Evolutionary conservation across 495 filamentous ascomycete genomes (phyloP), one percentile per base, ranked within the genome.

Genomic region (Aspergillus hancockii): DNA sequence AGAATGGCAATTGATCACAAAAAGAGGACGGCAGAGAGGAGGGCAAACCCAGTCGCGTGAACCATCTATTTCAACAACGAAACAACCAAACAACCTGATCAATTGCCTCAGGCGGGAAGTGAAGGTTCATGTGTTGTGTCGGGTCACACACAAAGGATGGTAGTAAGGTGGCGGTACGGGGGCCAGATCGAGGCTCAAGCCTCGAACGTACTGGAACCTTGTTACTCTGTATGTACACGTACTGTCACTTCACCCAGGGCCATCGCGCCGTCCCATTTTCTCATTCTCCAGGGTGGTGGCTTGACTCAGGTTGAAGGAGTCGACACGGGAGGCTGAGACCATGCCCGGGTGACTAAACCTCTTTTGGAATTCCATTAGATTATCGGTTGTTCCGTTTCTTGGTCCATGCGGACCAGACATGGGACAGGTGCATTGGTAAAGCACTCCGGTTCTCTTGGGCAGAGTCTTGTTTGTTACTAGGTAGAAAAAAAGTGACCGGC

Each of bases 221-320:
- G n/a, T n/a, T n/a, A n/a, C n/a, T n/a, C n/a, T n/a, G n/a, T n/a
- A n/a, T n/a, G 18, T 47, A 47, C 19, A 47, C 43, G 43, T 47
- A 47, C 43, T n/a, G 21, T 47, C 22, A n/a, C n/a, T n/a, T n/a
- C n/a, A n/a, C n/a, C n/a, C 41, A 41, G 14, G 38, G 1, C 43
- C 18, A 47, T 47, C 43, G 18, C 43, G 19, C 43, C 43, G 23
- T 47, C 43, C 8, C 16, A 18, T 43, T n/a, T n/a, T n/a, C n/a
- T 47, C 43, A 18, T 10, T 10, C 43, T 14, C 43, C 41, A 45
- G 2, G 43, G 43, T 47, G 43, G 43, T 47, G 43, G 43, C 43
- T 47, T 47, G 43, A 47, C 19, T 47, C 43, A 47, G 43, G 43
- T 47, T 47, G 43, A 47, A 47, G 43, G 43, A 47, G 43, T 47